Evolutionary conservation across 2,329 filamentous ascomycete genomes (phyloP), one percentile per base, ranked within the genome.

Genomic region (Aspergillus chevalieri): DNA sequence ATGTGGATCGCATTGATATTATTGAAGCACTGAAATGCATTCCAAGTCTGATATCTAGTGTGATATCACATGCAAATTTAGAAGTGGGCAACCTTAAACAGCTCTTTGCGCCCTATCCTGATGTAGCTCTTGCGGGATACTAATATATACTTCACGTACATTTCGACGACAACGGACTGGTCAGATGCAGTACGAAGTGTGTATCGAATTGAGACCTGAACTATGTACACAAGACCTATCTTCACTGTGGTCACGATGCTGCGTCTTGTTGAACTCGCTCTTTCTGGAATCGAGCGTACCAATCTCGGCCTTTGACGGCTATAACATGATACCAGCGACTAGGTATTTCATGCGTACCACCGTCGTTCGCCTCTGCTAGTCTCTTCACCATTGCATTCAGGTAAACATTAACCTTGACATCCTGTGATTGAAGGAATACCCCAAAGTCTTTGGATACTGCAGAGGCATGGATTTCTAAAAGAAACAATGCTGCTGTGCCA

Each of bases 401-500:
- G 47, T 69, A 69, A 33, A 57, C 57, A 10, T 59, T 57, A 10
- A 64, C 54, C 6, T 67, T 66, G 43, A 69, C 59, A 5, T 59
- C 54, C 26, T 67, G 55, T 0, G 60, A 52, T 1, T 54, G 60
- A 26, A 68, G 56, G 19, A 68, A 59, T 47, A 68, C 61, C 10
- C 66, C 63, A 9, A 69, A 49, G 0, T 55, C 54, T 5, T 61
- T 63, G 3, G 61, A 63, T 6, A 59, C 58, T 26, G 67, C 61
- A 1, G 65, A 64, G 51, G 61, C 65, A 44, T 64, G 62, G n/a
- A 69, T 65, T 19, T 68, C 68, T 43, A 68, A 50, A 14, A 69
- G 56, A 2, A 65, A 65, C 43, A 65, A 64, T 22, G 69, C 38
- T 2, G 64, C 66, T 47, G 60, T 57, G 2, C 53, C 61, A 36